Evolutionary conservation across 352 stramenopile genomes (phyloP), one percentile per base, ranked within the genome.

Genomic region (Albugo candida): DNA sequence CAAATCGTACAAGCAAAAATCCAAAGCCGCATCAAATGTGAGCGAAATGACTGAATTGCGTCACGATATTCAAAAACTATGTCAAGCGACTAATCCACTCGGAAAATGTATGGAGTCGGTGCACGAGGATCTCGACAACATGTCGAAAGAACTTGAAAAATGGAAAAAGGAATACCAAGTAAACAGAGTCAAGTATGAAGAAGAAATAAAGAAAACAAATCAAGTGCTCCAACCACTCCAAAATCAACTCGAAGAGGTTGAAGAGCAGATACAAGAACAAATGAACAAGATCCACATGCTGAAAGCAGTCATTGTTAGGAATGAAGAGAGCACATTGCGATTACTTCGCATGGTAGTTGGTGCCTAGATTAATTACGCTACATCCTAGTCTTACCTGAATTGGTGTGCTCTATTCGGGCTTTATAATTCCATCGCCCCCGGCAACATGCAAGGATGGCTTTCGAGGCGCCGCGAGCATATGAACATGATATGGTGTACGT

Each of bases 71-170:
- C 89, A 97, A 55, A 63, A 67, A 36, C 75, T 98, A 36, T 95
- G 84, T 46, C 82, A 97, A 61, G 81, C 77, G 6, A 88, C 85
- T 1, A 84, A 92, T 21, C 87, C 82, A 6, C 70, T 96, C 38
- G 85, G 77, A 13, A 85, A 89, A 45, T 94, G 76, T 48, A 86
- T 97, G 53, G 83, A 96, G 62, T 96, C 92, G 63, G 82, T 97
- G 16, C 71, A 93, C 53, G 81, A 96, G 52, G 91, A 97, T 61
- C 59, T 97, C 53, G 81, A 86, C 36, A 66, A 74, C n/a, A 97
- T 98, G 86, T 70, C 67, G 6, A 89, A 86, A 51, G 89, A 97
- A 58, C 76, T 96, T 31, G 76, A 89, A 41, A 71, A 84, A 47
- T 97, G 89, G 89, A 72, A 76, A 40, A 75, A 71, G 27, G 75